These are phyloP conservation scores for Thalassiosira mediterranea DNA, from an alignment of 352 stramenopile genomes.

Conservation along the genomic window DNA sequence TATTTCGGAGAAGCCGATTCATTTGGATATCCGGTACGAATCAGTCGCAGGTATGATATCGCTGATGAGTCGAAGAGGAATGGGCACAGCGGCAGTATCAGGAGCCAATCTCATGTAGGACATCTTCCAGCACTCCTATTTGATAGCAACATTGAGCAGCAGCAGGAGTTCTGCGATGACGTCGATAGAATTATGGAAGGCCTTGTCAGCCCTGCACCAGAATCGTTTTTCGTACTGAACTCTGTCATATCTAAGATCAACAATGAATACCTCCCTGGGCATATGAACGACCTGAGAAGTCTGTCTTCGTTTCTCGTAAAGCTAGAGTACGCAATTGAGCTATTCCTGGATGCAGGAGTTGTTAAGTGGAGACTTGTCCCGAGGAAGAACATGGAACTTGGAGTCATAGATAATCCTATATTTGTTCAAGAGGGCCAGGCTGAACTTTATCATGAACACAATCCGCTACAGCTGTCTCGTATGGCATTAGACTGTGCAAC, in stretches of 20 bases:
- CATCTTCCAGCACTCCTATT: not conserved
- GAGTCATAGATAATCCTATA: no score
- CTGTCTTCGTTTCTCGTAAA: constrained; percentile 33
- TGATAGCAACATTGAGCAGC: constrained; percentile 3
- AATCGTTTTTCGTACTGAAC: constrained; percentile 40
- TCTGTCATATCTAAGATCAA: constrained; percentile 19
- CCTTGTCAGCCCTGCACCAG: constrained; percentile 30
- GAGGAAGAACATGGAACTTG: no score
- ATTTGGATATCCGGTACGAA: no score
- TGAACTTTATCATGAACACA: constrained; percentile 33
- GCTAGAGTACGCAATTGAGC: constrained; percentile 17
- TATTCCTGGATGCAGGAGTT: constrained; percentile 15
- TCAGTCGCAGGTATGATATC: no score
- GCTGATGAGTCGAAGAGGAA: no score
- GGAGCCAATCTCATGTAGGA: no score
- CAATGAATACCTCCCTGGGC: not conserved
- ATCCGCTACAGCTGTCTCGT: constrained; percentile 22
- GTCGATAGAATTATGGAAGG: constrained; percentile 29
- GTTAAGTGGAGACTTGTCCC: constrained; percentile 27
- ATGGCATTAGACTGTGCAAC: constrained; percentile 29
- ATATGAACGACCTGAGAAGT: constrained; percentile 13
- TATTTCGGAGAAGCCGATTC: no score
- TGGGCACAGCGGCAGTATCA: no score
- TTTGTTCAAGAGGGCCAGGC: not conserved
- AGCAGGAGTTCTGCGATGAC: constrained; percentile 30